Percentiles rank a stretch among this genome's conserved stretches.
Evolutionary conservation across 2,329 filamentous ascomycete species (phyloP).

Genomic region (Cryphonectria nitschkei): DNA sequence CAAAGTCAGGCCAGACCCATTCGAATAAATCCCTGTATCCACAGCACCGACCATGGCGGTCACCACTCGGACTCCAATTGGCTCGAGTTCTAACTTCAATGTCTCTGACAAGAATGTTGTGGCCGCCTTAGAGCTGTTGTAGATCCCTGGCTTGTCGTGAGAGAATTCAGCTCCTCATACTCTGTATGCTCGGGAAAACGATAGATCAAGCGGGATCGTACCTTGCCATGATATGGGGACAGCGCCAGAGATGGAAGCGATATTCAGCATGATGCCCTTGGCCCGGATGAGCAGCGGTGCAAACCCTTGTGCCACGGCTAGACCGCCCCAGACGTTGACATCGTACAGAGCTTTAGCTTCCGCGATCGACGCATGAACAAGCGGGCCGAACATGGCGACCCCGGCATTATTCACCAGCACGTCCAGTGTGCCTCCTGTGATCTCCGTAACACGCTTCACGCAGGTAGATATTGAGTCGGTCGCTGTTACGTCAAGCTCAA

Average conservation of each 20-base stretch:
- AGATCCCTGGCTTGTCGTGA: too few species aligned
- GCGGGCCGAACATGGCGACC: slow-evolving; percentile 37
- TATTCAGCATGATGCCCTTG: slow-evolving; percentile 35
- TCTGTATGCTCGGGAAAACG: too few species aligned
- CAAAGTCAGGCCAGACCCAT: neutral
- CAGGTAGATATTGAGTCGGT: too few species aligned
- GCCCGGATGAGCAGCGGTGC: slow-evolving; percentile 36
- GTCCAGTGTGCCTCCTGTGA: neutral
- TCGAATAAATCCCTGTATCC: slow-evolving; percentile 12
- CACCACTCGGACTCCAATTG: slow-evolving; percentile 35
- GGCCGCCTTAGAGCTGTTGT: slow-evolving; percentile 37
- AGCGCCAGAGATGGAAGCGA: slow-evolving; percentile 24
- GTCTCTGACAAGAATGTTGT: slow-evolving; percentile 33
- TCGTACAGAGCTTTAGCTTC: slow-evolving; percentile 43
- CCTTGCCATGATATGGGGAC: slow-evolving; percentile 31
- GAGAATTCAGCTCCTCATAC: too few species aligned
- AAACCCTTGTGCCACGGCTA: slow-evolving; percentile 45
- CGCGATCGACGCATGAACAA: slow-evolving; percentile 41
- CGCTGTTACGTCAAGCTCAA: too few species aligned
- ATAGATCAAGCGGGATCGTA: too few species aligned
- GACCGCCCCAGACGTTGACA: slow-evolving; percentile 45
- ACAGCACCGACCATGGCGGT: slow-evolving; percentile 31
- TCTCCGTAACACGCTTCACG: neutral
- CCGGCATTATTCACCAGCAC: slow-evolving; percentile 50
- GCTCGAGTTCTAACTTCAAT: slow-evolving; percentile 35